Percentiles rank a stretch among this genome's conserved stretches.
These are phyloP conservation scores for Suillus occidentalis DNA, from an alignment of 768 basidiomycete species.

Conservation along the genomic window DNA sequence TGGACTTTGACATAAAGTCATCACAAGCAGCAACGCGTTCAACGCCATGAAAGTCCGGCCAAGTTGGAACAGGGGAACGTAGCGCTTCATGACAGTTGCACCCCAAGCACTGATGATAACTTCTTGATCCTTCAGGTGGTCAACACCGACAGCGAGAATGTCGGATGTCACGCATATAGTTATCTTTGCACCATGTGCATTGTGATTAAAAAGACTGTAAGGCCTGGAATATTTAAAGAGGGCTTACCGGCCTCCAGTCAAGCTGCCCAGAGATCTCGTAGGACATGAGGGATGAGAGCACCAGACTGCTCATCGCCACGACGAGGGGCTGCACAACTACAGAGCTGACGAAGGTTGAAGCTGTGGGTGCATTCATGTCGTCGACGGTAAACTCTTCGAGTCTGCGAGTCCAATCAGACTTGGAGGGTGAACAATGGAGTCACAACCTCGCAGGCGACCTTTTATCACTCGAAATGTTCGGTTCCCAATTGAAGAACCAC, in stretches of 20 bases:
- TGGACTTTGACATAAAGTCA: not conserved
- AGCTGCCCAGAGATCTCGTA: not conserved
- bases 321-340: not conserved
- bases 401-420: not conserved
- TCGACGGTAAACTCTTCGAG: not conserved
- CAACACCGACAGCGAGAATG: not conserved
- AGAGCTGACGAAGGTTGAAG: not conserved
- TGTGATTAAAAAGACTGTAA: not conserved
- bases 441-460: not conserved
- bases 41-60: not conserved
- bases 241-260: not conserved
- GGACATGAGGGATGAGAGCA: not conserved
- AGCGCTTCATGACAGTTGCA: not conserved
- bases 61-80: not conserved
- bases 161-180: not conserved
- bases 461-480: not conserved
- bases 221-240: not conserved
- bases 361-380: not conserved
- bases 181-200: not conserved
- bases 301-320: not conserved
- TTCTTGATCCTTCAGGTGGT: not conserved
- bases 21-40: not conserved
- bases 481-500: not conserved
- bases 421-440: not conserved
- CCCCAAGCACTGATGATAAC: not conserved